phyloP scores from a whole-genome alignment of 768 basidiomycete genomes.

The Pulveroboletus sp. region DNA sequence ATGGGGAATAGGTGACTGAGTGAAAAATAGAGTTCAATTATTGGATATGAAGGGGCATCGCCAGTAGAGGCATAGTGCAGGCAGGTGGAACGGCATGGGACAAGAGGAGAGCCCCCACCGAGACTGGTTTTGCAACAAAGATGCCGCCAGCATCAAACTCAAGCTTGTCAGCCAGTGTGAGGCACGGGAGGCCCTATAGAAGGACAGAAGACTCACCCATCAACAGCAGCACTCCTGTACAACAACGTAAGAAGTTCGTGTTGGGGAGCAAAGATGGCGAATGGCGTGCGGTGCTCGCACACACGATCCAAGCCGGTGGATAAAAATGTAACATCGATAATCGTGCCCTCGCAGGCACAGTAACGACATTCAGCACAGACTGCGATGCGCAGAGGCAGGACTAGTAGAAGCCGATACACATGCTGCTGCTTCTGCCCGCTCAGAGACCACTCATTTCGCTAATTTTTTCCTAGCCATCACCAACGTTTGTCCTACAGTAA shows the following conservation, averaged over 20 bases:
- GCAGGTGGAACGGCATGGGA: constrained; percentile 9
- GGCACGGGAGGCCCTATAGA: constrained; percentile 9
- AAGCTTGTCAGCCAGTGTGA: constrained; percentile 14
- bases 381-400: constrained; percentile 25
- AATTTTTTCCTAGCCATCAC: constrained; percentile 11
- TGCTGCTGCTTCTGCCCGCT: constrained; percentile 28
- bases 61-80: constrained; percentile 6
- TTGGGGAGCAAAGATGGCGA: constrained; percentile 23
- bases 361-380: constrained; percentile 11
- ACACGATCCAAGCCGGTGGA: constrained; percentile 7
- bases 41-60: constrained; percentile 21
- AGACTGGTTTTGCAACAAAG: constrained; percentile 1
- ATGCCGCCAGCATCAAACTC: constrained; percentile 12
- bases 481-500: constrained; percentile 1
- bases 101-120: constrained; percentile 1
- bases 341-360: constrained; percentile 13
- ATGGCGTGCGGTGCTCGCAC: constrained; percentile 18
- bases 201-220: constrained; percentile 11
- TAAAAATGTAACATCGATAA: constrained; percentile 16
- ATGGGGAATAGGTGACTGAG: constrained; percentile 5
- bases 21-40: constrained; percentile 24
- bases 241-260: constrained; percentile 22
- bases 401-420: constrained; percentile 25
- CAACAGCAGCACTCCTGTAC: constrained; percentile 9
- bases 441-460: constrained; percentile 26